Percentiles rank a stretch among this genome's conserved stretches.
These are phyloP conservation scores for Lachnum nothofagi DNA, from an alignment of 2,329 filamentous ascomycete genomes.

Conservation along the genomic window DNA sequence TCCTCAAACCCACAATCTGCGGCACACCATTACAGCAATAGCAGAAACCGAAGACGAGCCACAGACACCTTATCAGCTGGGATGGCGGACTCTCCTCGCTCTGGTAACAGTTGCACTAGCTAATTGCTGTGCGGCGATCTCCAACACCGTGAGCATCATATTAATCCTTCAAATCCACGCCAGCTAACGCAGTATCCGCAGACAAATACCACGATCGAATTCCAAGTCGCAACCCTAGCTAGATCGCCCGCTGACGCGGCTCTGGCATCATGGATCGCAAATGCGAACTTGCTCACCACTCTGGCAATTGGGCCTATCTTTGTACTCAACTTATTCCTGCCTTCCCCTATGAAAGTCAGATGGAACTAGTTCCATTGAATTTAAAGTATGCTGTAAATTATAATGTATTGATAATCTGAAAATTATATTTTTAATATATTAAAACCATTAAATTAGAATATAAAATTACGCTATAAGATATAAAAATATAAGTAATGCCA, in stretches of 20 bases:
- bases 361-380: too few species aligned
- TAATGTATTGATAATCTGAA: too few species aligned
- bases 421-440: too few species aligned
- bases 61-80: slow-evolving; percentile 13
- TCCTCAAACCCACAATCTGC: slow-evolving; percentile 1
- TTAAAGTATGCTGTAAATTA: too few species aligned
- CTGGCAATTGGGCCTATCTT: slow-evolving; percentile 18
- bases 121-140: slow-evolving; percentile 16
- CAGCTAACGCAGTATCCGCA: too few species aligned
- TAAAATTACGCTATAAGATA: too few species aligned
- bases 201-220: slow-evolving; percentile 20
- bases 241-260: slow-evolving; percentile 11
- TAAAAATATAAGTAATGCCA: too few species aligned
- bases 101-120: slow-evolving; percentile 15
- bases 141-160: slow-evolving; percentile 13
- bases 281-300: slow-evolving; percentile 16
- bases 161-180: too few species aligned
- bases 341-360: too few species aligned
- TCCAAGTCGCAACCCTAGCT: slow-evolving; percentile 15
- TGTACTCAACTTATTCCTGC: background rate
- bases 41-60: slow-evolving; percentile 16
- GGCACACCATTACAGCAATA: slow-evolving; percentile 7
- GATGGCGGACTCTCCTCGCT: slow-evolving; percentile 15
- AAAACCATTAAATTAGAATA: too few species aligned
- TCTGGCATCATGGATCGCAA: slow-evolving; percentile 19